Evolutionary conservation across 495 filamentous ascomycete genomes (phyloP).

Genomic region (Tuber aestivum): DNA sequence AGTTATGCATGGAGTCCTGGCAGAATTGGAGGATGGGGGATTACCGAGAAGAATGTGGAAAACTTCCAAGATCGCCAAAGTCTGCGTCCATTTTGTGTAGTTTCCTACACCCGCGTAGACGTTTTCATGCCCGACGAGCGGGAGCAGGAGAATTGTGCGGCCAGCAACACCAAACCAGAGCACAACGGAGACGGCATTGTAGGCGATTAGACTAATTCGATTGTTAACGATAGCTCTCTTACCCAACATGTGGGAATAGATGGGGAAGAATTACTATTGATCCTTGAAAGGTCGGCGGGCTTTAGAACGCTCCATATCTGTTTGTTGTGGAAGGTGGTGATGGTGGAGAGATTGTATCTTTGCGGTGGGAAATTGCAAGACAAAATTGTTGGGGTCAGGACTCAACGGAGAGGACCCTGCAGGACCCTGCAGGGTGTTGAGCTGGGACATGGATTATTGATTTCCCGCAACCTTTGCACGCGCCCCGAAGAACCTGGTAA

Average conservation of each 20-base stretch:
- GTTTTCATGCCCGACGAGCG: slow-evolving; percentile 51
- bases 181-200: slow-evolving; percentile 69
- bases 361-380: background rate
- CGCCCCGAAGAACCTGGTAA: background rate
- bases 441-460: background rate
- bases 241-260: background rate
- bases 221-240: slow-evolving; percentile 1
- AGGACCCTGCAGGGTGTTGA: background rate
- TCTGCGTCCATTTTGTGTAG: slow-evolving; percentile 74
- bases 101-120: slow-evolving; percentile 54
- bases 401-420: background rate
- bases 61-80: slow-evolving; percentile 72
- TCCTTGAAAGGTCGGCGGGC: slow-evolving; percentile 25
- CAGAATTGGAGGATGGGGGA: slow-evolving; percentile 12
- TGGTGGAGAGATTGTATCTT: background rate
- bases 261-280: slow-evolving; percentile 19
- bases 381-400: background rate
- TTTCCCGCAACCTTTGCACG: background rate
- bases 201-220: slow-evolving; percentile 57
- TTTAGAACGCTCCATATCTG: slow-evolving; percentile 27
- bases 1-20: background rate
- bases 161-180: slow-evolving; percentile 70
- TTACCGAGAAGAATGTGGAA: slow-evolving; percentile 67
- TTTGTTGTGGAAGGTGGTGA: background rate
- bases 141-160: slow-evolving; percentile 51